These are phyloP conservation scores for Reutealis trisperma DNA, from an alignment of 345 rosid genomes.

Conservation along the genomic window DNA sequence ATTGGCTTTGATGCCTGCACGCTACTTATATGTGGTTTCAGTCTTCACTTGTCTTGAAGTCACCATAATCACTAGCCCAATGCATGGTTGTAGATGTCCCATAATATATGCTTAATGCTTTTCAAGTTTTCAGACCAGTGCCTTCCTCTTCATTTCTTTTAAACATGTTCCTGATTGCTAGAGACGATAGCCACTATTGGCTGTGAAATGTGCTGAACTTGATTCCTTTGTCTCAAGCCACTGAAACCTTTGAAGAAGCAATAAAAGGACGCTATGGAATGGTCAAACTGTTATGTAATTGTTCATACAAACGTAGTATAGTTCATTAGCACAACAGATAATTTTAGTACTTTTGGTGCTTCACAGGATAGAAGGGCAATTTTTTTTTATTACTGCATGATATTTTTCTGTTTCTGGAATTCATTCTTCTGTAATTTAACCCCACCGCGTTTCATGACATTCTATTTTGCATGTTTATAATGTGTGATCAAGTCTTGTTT, in stretches of 20 bases:
- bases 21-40: neutral
- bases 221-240: neutral
- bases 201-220: neutral
- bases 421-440: neutral
- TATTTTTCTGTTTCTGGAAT: neutral
- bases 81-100: neutral
- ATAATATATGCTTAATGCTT: neutral
- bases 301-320: neutral
- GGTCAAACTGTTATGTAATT: neutral
- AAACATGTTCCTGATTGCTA: no score
- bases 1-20: no score
- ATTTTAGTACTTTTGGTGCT: neutral
- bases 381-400: neutral
- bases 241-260: neutral
- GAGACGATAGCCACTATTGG: neutral
- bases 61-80: neutral
- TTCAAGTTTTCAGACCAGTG: neutral
- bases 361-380: neutral
- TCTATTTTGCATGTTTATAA: neutral
- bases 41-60: neutral
- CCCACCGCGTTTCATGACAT: no score
- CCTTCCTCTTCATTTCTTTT: neutral
- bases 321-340: neutral
- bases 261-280: neutral
- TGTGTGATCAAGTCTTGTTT: neutral